These are phyloP conservation scores for Micromonas commoda DNA, from an alignment of 139 green algal genomes.

Conservation along the genomic window DNA sequence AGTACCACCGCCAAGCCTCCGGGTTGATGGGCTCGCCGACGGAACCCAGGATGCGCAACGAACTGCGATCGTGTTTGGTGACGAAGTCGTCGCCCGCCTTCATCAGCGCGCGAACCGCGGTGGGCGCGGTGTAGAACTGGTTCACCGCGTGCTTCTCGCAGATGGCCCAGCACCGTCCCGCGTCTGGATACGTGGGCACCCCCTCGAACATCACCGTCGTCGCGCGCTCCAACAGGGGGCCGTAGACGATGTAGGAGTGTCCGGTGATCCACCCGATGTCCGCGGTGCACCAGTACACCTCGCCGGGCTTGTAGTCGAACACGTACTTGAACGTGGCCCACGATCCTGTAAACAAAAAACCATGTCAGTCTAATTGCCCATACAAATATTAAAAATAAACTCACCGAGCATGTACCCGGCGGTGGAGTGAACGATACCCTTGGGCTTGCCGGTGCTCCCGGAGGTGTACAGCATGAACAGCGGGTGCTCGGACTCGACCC, in stretches of 20 bases:
- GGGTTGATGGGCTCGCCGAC: slow-evolving; percentile 99
- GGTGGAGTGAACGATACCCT: slow-evolving; percentile 85
- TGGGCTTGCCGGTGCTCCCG: slow-evolving; percentile 90
- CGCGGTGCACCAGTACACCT: slow-evolving; percentile 90
- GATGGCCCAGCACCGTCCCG: slow-evolving; percentile 84
- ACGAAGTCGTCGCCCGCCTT: slow-evolving; percentile 59
- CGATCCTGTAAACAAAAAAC: no score
- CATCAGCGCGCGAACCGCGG: slow-evolving; percentile 72
- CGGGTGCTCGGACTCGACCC: slow-evolving; percentile 55
- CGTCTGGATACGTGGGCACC: slow-evolving; percentile 62
- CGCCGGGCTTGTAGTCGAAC: slow-evolving; percentile 68
- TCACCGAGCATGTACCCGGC: slow-evolving; percentile 54
- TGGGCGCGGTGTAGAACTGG: slow-evolving; percentile 94
- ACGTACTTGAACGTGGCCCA: slow-evolving; percentile 72
- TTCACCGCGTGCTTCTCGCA: slow-evolving; percentile 79
- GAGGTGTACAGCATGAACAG: slow-evolving; percentile 94
- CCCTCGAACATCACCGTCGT: slow-evolving; percentile 79
- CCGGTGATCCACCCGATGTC: slow-evolving; percentile 95
- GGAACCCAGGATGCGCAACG: slow-evolving; percentile 77
- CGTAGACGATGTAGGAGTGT: slow-evolving; percentile 49
- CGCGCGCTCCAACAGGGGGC: slow-evolving; percentile 75
- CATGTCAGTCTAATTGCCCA: no score
- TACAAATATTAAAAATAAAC: no score
- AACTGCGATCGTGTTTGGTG: slow-evolving; percentile 36
- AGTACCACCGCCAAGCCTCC: slow-evolving; percentile 83